phyloP scores from a whole-genome alignment of 1,284 basidiomycete genomes.

The Melampsora americana region DNA sequence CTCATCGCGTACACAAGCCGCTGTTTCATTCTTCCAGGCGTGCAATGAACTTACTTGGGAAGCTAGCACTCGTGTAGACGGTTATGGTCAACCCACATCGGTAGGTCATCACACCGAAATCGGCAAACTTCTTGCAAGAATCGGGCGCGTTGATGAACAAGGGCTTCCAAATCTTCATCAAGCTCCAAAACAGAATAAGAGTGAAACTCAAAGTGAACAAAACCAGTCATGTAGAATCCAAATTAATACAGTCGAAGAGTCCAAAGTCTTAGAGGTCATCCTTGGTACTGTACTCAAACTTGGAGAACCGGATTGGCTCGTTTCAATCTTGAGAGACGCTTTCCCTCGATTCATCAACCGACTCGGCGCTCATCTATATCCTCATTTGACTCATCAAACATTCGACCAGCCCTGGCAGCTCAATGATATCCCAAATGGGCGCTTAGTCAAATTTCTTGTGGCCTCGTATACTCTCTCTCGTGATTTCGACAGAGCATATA shows the following conservation, averaged over 20 bases:
- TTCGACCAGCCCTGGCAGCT: not conserved
- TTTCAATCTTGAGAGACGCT: constrained; percentile 31
- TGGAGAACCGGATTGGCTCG: constrained; percentile 32
- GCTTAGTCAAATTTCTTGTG: constrained; percentile 32
- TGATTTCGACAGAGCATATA: not conserved
- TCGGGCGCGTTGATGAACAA: not conserved
- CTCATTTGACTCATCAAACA: not conserved
- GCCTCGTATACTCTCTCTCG: constrained; percentile 8
- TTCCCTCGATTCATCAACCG: constrained; percentile 20
- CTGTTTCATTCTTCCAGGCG: constrained; percentile 13
- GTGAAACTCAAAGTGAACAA: not conserved
- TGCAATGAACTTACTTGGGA: not conserved
- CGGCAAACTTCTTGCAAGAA: constrained; percentile 1
- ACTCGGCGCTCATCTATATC: constrained; percentile 18
- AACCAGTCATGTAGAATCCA: not conserved
- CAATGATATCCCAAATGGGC: constrained; percentile 1
- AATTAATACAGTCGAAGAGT: not conserved
- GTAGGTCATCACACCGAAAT: constrained; percentile 1
- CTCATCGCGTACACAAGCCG: not conserved
- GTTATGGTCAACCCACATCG: too few relatives aligned
- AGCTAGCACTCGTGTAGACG: not conserved
- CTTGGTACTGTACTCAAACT: constrained; percentile 16
- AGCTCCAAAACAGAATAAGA: not conserved
- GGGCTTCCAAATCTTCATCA: not conserved
- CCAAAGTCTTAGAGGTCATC: constrained; percentile 25